Evolutionary conservation across 2,329 filamentous ascomycete genomes (phyloP).

Genomic region (Nannizzia gypsea): DNA sequence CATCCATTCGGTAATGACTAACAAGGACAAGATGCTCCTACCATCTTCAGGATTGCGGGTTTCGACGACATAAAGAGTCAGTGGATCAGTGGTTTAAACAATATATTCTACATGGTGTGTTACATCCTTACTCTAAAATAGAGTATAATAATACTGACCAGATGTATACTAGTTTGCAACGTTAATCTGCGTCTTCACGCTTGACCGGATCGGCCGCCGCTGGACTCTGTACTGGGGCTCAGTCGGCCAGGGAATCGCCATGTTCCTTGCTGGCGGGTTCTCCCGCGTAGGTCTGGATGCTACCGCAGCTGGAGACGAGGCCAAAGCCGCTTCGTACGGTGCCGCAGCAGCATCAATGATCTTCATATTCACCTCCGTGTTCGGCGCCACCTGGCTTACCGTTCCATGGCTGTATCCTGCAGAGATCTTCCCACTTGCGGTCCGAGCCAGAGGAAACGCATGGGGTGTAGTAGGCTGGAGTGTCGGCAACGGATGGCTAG

Average conservation of each 20-base stretch:
- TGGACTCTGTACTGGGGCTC: constrained; percentile 61
- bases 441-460: constrained; percentile 61
- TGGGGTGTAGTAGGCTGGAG: constrained; percentile 67
- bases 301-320: constrained; percentile 35
- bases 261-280: constrained; percentile 56
- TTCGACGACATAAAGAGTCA: constrained; percentile 49
- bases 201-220: constrained; percentile 56
- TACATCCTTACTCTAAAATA: background rate
- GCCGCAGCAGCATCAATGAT: constrained; percentile 59
- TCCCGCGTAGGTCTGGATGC: constrained; percentile 44
- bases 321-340: constrained; percentile 43
- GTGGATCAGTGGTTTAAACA: constrained; percentile 51
- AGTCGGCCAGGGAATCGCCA: constrained; percentile 50
- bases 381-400: constrained; percentile 53
- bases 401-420: constrained; percentile 51
- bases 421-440: constrained; percentile 55
- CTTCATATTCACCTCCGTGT: constrained; percentile 54
- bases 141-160: background rate
- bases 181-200: constrained; percentile 56
- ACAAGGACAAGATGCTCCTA: constrained; percentile 29
- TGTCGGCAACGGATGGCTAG: constrained; percentile 59
- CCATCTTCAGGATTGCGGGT: constrained; percentile 56
- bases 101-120: constrained; percentile 44
- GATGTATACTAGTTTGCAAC: constrained; percentile 47
- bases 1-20: background rate